Evolutionary conservation across 306 rosid genomes (phyloP).

Genomic region (Carpinus viminea): DNA sequence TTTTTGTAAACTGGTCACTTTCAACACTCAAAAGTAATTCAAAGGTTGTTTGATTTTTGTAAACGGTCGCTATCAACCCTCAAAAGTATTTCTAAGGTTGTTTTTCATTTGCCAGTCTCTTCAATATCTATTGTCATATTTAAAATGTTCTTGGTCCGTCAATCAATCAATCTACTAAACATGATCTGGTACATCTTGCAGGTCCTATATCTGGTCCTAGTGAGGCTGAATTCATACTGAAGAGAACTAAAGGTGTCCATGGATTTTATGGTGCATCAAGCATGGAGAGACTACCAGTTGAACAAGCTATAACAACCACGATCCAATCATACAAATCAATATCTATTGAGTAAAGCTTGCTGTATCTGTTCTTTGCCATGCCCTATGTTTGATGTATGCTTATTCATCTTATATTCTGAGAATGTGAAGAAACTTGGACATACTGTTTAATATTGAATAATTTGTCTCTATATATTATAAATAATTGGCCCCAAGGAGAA

Average conservation of each 20-base stretch:
- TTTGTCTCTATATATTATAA: too few species aligned
- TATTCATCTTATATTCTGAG: slow-evolving; percentile 1
- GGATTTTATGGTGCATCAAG: slow-evolving; percentile 98
- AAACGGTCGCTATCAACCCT: background rate
- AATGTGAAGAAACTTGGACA: slow-evolving; percentile 17
- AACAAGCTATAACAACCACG: slow-evolving; percentile 80
- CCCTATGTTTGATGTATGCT: slow-evolving; percentile 23
- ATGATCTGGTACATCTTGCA: slow-evolving; percentile 34
- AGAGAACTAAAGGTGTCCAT: slow-evolving; percentile 80
- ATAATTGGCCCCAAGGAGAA: too few species aligned
- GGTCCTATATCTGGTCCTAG: slow-evolving; percentile 92
- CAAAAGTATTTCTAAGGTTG: background rate
- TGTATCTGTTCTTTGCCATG: slow-evolving; percentile 25
- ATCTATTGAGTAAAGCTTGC: slow-evolving; percentile 46
- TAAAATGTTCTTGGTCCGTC: slow-evolving; percentile 14
- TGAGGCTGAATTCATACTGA: slow-evolving; percentile 79
- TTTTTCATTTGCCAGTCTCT: slow-evolving; percentile 5
- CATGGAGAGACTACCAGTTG: slow-evolving; percentile 94
- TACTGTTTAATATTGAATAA: background rate
- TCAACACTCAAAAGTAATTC: background rate
- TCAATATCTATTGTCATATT: background rate
- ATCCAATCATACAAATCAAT: slow-evolving; percentile 77
- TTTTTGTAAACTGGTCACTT: background rate
- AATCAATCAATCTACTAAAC: slow-evolving; percentile 9
- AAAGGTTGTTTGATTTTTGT: background rate